phyloP scores from a whole-genome alignment of 2,329 filamentous ascomycete species.

The Neophaeococcomyces aloes region DNA sequence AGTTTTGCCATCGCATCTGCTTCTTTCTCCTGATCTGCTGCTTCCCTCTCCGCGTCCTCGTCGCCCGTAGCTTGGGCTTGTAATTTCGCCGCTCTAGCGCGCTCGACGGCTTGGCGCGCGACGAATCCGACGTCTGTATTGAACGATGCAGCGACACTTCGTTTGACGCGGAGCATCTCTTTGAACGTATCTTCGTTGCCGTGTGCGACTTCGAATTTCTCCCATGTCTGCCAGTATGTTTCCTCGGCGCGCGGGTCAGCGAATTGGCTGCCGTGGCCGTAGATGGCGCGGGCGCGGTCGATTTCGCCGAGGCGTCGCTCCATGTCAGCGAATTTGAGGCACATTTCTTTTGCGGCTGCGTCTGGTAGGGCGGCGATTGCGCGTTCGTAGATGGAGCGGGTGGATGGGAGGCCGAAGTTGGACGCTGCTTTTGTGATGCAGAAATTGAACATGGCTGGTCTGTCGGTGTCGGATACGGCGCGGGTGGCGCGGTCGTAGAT shows the following conservation, averaged over 20 bases:
- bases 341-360: conserved; percentile 91
- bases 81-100: conserved; percentile 48
- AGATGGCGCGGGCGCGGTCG: conserved; percentile 88
- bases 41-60: conserved; percentile 35
- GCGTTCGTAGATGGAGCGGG: conserved; percentile 88
- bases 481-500: conserved; percentile 96
- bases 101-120: conserved; percentile 83
- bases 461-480: conserved; percentile 87
- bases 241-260: conserved; percentile 87
- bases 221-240: conserved; percentile 93
- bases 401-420: conserved; percentile 93
- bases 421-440: conserved; percentile 98
- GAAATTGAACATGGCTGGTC: conserved; percentile 96
- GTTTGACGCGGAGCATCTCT: conserved; percentile 96
- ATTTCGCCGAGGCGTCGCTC: conserved; percentile 85
- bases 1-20: conserved; percentile 77
- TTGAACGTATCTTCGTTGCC: conserved; percentile 99
- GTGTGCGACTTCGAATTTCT: conserved; percentile 91
- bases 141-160: conserved; percentile 94
- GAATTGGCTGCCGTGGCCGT: conserved; percentile 92
- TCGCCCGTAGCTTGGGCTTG: conserved; percentile 26
- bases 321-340: conserved; percentile 97
- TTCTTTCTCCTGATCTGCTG: conserved; percentile 24
- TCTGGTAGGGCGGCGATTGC: conserved; percentile 91
- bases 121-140: conserved; percentile 99